A percentile compares a stretch with the other conserved stretches of the same genome.
phyloP scores from a whole-genome alignment of 139 green algal species.

The Raphidocelis subcapitata region DNA sequence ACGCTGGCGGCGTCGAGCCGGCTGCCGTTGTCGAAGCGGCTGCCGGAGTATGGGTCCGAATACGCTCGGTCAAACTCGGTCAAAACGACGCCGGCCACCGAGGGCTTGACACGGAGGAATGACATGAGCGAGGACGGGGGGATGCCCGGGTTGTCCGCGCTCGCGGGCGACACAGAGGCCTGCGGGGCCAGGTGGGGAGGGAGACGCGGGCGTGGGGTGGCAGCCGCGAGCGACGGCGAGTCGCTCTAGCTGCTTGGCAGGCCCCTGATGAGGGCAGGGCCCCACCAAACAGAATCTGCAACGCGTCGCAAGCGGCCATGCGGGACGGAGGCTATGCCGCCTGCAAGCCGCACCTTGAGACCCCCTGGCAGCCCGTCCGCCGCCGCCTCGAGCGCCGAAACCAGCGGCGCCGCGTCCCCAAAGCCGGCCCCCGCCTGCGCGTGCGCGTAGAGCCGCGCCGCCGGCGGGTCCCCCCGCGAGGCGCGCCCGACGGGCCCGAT shows the following conservation, averaged over 20 bases:
- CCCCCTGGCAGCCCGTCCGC: background rate
- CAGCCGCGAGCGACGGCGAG: no score
- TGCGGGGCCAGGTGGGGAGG: background rate
- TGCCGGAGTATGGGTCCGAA: constrained; percentile 49
- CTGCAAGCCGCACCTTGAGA: constrained; percentile 19
- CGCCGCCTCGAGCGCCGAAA: constrained; percentile 19
- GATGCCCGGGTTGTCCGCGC: constrained; percentile 56
- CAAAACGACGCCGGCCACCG: constrained; percentile 54
- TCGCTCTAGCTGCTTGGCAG: no score
- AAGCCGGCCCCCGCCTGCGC: constrained; percentile 29
- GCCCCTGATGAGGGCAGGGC: no score
- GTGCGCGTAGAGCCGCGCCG: constrained; percentile 49
- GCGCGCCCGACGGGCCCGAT: constrained; percentile 11
- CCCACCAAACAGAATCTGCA: no score
- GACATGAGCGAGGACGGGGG: constrained; percentile 70
- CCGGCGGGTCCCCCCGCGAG: background rate
- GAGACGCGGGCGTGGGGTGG: background rate
- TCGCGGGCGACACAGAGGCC: constrained; percentile 3
- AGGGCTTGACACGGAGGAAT: constrained; percentile 59
- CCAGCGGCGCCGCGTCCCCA: constrained; percentile 25
- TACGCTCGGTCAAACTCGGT: constrained; percentile 61
- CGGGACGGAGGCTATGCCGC: no score
- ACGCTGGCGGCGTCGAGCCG: constrained; percentile 15
- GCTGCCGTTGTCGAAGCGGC: constrained; percentile 41
- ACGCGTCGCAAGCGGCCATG: no score